These are phyloP conservation scores for Coemansia sp. DNA, from an alignment of 192 early-diverging fungal species.

Conservation along the genomic window DNA sequence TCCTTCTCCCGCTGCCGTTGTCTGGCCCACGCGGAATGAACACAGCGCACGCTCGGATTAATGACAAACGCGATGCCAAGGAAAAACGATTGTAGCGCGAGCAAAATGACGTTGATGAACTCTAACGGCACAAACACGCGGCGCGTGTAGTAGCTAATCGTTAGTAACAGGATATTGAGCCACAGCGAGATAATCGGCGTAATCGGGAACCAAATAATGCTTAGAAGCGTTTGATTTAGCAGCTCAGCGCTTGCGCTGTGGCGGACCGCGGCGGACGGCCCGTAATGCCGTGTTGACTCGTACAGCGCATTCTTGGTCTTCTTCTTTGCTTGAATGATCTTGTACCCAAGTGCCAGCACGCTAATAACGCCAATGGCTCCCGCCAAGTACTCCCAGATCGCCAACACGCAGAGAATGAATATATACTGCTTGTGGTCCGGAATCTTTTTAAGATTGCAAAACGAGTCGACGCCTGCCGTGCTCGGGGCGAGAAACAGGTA, in stretches of 20 bases:
- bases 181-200: constrained; percentile 41
- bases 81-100: constrained; percentile 36
- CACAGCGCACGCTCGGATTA: constrained; percentile 23
- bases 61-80: constrained; percentile 34
- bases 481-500: constrained; percentile 16
- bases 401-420: constrained; percentile 8
- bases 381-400: constrained; percentile 30
- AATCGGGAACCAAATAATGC: constrained; percentile 46
- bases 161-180: constrained; percentile 26
- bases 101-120: constrained; percentile 29
- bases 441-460: constrained; percentile 12
- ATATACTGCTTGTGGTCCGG: constrained; percentile 9
- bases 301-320: constrained; percentile 12
- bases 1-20: constrained; percentile 5
- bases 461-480: background rate
- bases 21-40: background rate
- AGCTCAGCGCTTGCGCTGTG: constrained; percentile 10
- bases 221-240: constrained; percentile 27
- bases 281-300: constrained; percentile 11
- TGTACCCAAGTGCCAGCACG: background rate
- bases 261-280: background rate
- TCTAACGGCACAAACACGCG: constrained; percentile 21
- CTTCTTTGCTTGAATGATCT: constrained; percentile 27
- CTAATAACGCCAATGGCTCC: constrained; percentile 36
- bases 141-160: constrained; percentile 27